Evolutionary conservation across 257 asterid genomes (phyloP), one percentile per base, ranked within the genome.

Genomic region (Jacaranda mimosifolia): DNA sequence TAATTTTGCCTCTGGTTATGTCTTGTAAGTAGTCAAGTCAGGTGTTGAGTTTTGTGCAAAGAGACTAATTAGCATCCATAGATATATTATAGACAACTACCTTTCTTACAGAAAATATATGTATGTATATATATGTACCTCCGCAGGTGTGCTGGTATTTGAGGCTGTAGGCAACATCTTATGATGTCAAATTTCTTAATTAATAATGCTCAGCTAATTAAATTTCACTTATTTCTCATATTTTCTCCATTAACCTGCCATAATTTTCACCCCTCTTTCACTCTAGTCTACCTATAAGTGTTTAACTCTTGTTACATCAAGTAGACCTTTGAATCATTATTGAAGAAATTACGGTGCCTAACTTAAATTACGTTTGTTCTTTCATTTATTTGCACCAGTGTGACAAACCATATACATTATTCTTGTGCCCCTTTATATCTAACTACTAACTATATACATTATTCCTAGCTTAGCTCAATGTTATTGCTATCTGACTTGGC

Each of bases 71-170:
- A 55, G 52, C 52, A n/a, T 55, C 5, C 18, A 51, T 13, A 21
- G 3, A 36, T 18, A n/a, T 12, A 36, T 17, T 52, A 13, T 67
- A 49, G 5, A 53, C 11, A 26, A 58, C 62, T 59, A n/a, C 13
- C 48, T 32, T n/a, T n/a, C n/a, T n/a, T n/a, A n/a, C n/a, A n/a
- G n/a, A n/a, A n/a, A 52, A 12, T 38, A 12, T 35, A 19, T 32
- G 75, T 13, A 38, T 78, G 70, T 13, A 11, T 13, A 3, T 72
- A 63, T 4, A 7, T 60, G 72, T 75, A 87, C 94, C 92, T 85
- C 80, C 74, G 83, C 75, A 72, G 73, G 43, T 52, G 83, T 67
- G 81, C 65, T 65, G 86, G 80, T 70, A 70, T 72, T 80, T 65
- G 83, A 68, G 63, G 81, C 53, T 56, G 80, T 77, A 35, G 68